Base-by-base conservation (phyloP, 768 basidiomycete species). In the Hypholoma fasciculare region DNA sequence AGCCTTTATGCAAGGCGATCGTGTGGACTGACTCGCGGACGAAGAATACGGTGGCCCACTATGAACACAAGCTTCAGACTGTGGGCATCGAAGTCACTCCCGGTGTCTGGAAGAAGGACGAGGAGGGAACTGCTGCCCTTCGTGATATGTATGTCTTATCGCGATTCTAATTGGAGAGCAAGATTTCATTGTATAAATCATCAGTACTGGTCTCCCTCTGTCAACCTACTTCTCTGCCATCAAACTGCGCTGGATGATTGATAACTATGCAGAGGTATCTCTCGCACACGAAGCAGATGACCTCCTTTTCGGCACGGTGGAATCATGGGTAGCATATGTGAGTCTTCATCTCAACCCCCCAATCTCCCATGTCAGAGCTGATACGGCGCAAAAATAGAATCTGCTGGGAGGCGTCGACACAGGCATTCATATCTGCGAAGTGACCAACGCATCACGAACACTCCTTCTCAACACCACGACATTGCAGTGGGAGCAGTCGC, bases 211-310 rank as follows among this genome's bases (percentile, higher is more conserved):
- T 36, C 83, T 97, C 39, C 92, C 90, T n/a, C 80, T 98, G 7
- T 97, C 96, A 14, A 98, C 96, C 0, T 99, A 99, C 76, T 99
- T 99, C 76, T 97, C 96, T 20, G 96, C 90, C 16, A 89, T 97
- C 71, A 98, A 98, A 75, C 80, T 97, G 61, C 85, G 91, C 46
- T 99, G 96, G 96, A 94, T 99, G 90, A 85, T 96, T 60, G 91
- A 96, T 70, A 86, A 98, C 69, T 74, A 89, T 67, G 79, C 82
- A 3, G 84, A 86, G 30, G 94, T 98, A 54, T 72, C 79, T 36
- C 78, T 82, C 43, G 96, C 97, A 0, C 88, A 95, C 67, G 85
- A 89, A 39, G 74, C 82, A 38, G 93, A 94, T 71, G 83, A 92
- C 59, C 81, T 98, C 12, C 76, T 88, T 19, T 95, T 98, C 67